phyloP scores from a whole-genome alignment of 2,329 filamentous ascomycete genomes.

The Rutstroemia sp. region DNA sequence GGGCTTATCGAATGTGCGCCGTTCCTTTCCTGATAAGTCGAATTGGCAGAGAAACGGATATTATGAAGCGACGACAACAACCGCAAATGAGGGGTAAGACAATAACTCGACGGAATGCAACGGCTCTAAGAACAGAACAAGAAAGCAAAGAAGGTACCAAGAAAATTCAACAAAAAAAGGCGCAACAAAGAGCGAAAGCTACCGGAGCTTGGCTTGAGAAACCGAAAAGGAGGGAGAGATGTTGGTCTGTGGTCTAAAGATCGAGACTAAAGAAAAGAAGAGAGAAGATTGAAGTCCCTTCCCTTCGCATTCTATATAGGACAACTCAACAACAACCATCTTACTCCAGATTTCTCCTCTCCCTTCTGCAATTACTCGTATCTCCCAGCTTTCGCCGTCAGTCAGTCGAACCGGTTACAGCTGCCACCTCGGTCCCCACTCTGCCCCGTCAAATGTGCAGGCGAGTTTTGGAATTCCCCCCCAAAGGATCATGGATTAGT shows the following conservation, averaged over 20 bases:
- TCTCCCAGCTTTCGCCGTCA: neutral
- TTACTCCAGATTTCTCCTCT: neutral
- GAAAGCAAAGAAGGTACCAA: slow-evolving; percentile 4
- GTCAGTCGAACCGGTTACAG: slow-evolving; percentile 2
- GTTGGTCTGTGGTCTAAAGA: slow-evolving; percentile 18
- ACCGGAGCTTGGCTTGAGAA: slow-evolving; percentile 39
- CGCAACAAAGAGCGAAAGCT: slow-evolving; percentile 30
- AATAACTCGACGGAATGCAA: neutral
- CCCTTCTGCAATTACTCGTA: neutral
- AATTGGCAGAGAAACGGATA: too few relatives aligned
- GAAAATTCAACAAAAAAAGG: slow-evolving; percentile 16
- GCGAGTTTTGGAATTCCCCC: slow-evolving; percentile 26
- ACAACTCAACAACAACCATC: neutral
- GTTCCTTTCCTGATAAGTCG: too few relatives aligned
- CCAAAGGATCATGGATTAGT: slow-evolving; percentile 22
- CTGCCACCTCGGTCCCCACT: slow-evolving; percentile 9
- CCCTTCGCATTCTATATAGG: slow-evolving; percentile 5
- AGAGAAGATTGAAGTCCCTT: neutral
- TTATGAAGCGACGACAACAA: neutral
- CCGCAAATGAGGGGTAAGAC: neutral
- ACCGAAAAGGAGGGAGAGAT: slow-evolving; percentile 10
- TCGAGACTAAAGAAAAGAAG: slow-evolving; percentile 23
- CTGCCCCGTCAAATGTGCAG: slow-evolving; percentile 18
- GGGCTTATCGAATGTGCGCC: too few relatives aligned
- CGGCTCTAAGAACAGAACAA: slow-evolving; percentile 10